Percentiles rank a stretch among this genome's conserved stretches.
phyloP scores from a whole-genome alignment of 805 yeast genomes.

The Kregervanrija delftensis region DNA sequence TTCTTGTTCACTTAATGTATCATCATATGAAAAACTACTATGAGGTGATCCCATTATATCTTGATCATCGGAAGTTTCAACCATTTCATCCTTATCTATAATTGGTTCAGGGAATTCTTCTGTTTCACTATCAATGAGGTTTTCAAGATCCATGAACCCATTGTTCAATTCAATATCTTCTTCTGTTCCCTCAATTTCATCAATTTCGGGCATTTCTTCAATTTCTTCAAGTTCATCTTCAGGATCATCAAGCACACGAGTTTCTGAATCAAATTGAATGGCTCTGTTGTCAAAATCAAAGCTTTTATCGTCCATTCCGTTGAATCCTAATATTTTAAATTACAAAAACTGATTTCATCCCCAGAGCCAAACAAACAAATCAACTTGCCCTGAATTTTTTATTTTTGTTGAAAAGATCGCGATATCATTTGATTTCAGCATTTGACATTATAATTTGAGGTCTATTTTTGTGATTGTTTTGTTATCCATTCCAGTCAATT shows the following conservation, averaged over 20 bases:
- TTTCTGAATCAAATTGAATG: not conserved
- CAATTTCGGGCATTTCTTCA: not conserved
- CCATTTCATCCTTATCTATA: conserved; percentile 26
- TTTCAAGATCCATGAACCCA: conserved; percentile 8
- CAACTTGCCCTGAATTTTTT: too few relatives aligned
- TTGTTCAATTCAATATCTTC: too few relatives aligned
- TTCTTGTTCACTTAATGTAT: conserved; percentile 19
- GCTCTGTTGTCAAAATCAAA: not conserved
- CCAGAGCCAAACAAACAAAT: too few relatives aligned
- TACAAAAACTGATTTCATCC: too few relatives aligned
- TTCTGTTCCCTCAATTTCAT: not conserved
- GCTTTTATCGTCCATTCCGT: not conserved
- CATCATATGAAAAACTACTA: conserved; percentile 21
- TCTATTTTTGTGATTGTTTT: too few relatives aligned
- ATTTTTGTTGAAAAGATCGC: too few relatives aligned
- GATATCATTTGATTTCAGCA: too few relatives aligned
- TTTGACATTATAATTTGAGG: too few relatives aligned
- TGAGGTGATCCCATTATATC: conserved; percentile 25
- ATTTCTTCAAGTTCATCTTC: not conserved
- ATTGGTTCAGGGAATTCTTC: conserved; percentile 24
- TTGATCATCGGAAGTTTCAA: conserved; percentile 25
- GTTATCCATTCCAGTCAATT: not conserved
- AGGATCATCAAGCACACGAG: too few relatives aligned
- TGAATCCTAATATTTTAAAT: not conserved
- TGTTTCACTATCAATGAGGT: not conserved